Percentiles rank a stretch among this genome's conserved stretches.
Evolutionary conservation across 1,139 yeast species (phyloP).

Genomic region (Groenewaldozyma auringiensis): DNA sequence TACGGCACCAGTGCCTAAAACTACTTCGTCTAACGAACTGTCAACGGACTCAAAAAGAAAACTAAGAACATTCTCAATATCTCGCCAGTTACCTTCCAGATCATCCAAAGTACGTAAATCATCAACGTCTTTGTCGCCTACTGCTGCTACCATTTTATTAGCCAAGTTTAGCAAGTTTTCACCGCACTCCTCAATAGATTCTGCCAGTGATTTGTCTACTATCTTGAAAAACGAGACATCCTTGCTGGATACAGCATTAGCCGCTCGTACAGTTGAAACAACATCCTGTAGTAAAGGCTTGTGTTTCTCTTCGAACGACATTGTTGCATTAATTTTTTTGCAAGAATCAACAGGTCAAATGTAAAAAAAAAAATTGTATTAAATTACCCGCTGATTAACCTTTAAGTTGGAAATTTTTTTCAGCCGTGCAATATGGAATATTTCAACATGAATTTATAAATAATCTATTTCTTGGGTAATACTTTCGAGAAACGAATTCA

Average conservation of each 20-base stretch:
- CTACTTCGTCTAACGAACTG: constrained; percentile 45
- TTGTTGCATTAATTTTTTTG: not conserved
- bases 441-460: not conserved
- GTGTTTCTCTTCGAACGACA: constrained; percentile 16
- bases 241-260: constrained; percentile 67
- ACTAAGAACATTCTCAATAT: constrained; percentile 58
- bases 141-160: constrained; percentile 44
- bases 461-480: not conserved
- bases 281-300: constrained; percentile 20
- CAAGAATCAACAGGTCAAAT: not conserved
- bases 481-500: constrained; percentile 15
- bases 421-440: not conserved
- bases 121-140: constrained; percentile 32
- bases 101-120: constrained; percentile 37
- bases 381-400: not conserved
- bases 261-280: constrained; percentile 49
- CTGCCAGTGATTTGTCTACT: constrained; percentile 47
- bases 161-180: constrained; percentile 46
- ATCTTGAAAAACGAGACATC: constrained; percentile 72
- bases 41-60: constrained; percentile 68
- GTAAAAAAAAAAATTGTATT: constrained; percentile 4
- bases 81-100: constrained; percentile 51
- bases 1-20: not conserved
- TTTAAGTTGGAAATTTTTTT: not conserved
- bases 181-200: constrained; percentile 26